These are phyloP conservation scores for Achaetomiella virescens DNA, from an alignment of 495 filamentous ascomycete species.

Conservation along the genomic window DNA sequence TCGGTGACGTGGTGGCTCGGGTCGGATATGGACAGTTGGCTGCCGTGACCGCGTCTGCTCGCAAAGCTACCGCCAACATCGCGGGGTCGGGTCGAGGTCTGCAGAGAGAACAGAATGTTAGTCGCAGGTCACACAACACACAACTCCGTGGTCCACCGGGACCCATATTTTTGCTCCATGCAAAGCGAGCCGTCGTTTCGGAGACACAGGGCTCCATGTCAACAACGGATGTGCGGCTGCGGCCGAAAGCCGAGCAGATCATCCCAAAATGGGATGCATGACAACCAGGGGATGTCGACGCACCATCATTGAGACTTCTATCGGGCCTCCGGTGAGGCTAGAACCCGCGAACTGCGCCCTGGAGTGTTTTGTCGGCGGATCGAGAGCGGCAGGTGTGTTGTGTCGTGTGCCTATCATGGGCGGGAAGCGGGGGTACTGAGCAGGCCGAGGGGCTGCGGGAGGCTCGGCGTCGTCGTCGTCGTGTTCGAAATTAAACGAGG, in stretches of 20 bases:
- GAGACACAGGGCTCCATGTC: slow-evolving; percentile 16
- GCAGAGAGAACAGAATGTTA: slow-evolving; percentile 18
- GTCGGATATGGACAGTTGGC: slow-evolving; percentile 53
- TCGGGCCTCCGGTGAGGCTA: slow-evolving; percentile 35
- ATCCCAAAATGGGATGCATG: slow-evolving; percentile 1
- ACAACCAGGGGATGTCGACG: slow-evolving; percentile 14
- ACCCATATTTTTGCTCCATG: slow-evolving; percentile 25
- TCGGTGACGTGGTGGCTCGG: slow-evolving; percentile 94
- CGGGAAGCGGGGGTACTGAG: background rate
- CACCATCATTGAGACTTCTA: slow-evolving; percentile 34
- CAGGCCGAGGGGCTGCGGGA: background rate
- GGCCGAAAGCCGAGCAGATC: slow-evolving; percentile 14
- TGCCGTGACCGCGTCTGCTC: slow-evolving; percentile 49
- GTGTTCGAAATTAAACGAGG: background rate
- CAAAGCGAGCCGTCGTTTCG: slow-evolving; percentile 13
- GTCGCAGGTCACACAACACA: slow-evolving; percentile 11
- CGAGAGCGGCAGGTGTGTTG: slow-evolving; percentile 10
- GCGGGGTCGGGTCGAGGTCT: slow-evolving; percentile 52
- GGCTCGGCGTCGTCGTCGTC: background rate
- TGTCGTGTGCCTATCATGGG: slow-evolving; percentile 36
- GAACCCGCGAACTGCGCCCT: slow-evolving; percentile 28
- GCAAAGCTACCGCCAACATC: slow-evolving; percentile 51
- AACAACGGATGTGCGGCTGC: slow-evolving; percentile 6
- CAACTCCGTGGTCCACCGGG: slow-evolving; percentile 24
- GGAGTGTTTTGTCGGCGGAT: slow-evolving; percentile 13